Base-by-base conservation (phyloP, 2,329 filamentous ascomycete species). In the Mollisia scopiformis region DNA sequence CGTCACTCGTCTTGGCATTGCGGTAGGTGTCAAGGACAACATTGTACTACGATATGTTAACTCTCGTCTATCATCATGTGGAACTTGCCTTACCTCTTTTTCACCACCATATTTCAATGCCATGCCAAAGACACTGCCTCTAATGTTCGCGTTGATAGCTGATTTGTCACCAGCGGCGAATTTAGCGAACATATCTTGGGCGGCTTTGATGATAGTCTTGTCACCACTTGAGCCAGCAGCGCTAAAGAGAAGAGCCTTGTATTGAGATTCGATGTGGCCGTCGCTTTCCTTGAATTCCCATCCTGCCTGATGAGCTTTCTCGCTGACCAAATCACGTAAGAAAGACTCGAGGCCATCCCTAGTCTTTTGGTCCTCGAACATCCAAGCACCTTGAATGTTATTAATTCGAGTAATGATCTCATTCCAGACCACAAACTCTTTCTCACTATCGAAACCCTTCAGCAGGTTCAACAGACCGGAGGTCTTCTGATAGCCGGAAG, bases 381-480 rank as follows among this genome's bases (percentile, higher is more conserved):
- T 81, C 93, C 93, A 98, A 7, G 94, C 91, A 56, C 85, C 85
- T 68, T 93, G 90, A 35, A 98, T 84, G n/a, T 88, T 83, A 25
- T 85, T 86, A 61, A 97, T 84, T 50, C 93, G 88, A 49, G 89
- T 84, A 53, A 93, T 84, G 61, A 98, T 91, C 76, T 97, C 93
- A 68, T 92, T 93, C 94, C 94, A 98, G 2, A 98, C 94, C 39
- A 97, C 91, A 67, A 93, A 97, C 71, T 96, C 91, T 0, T 87
- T 82, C 78, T 98, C 94, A 1, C 87, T 83, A 75, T 91, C 90
- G 63, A 98, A 95, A 53, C 90, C 88, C 75, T 96, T 91, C 57
- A 98, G 82, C 14, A 98, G 83, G 57, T 90, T 93, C 46, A 98
- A 79, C 55, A 97, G 84, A 13, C 92, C 93, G 16, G 93, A 96